Conservation (phyloP, 2,329 filamentous ascomycete genomes). For the Phialemonium atrogriseum region DNA sequence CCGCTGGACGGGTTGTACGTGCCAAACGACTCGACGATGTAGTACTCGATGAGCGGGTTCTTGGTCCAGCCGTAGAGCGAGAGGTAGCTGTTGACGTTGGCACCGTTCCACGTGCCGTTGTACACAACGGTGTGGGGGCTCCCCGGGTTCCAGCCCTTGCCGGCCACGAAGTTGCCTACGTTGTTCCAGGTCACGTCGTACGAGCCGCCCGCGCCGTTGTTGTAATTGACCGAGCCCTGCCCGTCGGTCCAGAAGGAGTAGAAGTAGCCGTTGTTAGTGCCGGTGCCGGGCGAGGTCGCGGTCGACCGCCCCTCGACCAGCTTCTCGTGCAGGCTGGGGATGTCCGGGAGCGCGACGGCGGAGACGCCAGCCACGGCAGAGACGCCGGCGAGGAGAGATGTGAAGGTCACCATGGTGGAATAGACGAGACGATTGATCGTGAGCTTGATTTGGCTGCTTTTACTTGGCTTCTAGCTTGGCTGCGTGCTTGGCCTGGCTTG, state of each 20-base stretch:
- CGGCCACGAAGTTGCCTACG: conserved; percentile 44
- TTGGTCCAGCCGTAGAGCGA: conserved; percentile 48
- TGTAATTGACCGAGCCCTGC: conserved; percentile 27
- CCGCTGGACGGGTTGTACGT: conserved; percentile 36
- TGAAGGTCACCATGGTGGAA: no score
- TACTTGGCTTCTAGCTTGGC: no score
- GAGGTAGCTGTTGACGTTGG: conserved; percentile 33
- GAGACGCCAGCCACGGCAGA: no score
- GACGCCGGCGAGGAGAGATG: no score
- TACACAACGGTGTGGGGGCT: conserved; percentile 25
- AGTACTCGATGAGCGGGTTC: conserved; percentile 46
- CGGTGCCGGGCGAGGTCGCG: no score
- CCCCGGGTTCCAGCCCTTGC: conserved; percentile 50
- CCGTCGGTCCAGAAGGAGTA: conserved; percentile 30
- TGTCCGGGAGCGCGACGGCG: no score
- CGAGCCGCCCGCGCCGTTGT: conserved; percentile 30
- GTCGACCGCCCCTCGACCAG: no score
- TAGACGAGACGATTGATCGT: no score
- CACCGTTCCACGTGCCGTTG: conserved; percentile 22
- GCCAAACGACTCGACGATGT: conserved; percentile 44
- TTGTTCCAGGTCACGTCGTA: conserved; percentile 38
- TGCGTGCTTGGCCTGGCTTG: no score
- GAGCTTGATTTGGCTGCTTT: no score
- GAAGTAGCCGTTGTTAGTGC: conserved; percentile 23
- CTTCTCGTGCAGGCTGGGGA: no score